Evolutionary conservation across 257 asterid genomes (phyloP), one percentile per base, ranked within the genome.

Genomic region (Salvia miltiorrhiza): DNA sequence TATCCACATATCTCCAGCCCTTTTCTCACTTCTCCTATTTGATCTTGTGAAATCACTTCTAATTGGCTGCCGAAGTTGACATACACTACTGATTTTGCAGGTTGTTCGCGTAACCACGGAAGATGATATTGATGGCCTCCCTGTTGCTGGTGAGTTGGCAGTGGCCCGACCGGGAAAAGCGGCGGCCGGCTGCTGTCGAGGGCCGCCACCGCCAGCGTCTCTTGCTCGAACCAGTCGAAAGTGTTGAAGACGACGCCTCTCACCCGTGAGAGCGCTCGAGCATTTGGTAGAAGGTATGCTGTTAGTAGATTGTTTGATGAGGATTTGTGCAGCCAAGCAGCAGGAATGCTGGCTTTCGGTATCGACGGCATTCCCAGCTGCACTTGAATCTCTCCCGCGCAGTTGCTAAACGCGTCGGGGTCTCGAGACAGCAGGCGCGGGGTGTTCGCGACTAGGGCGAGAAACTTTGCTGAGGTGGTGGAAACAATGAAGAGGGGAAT

Each of bases 121-220:
- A 57, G 62, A 26, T 64, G 33, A 64, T 43, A 45, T 41, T 68
- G 40, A 64, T 43, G 50, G 52, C 72, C 58, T 58, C 70, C 73
- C 44, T 52, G 67, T 14, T 71, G 65, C 53, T 73, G 72, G 33
- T 67, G 9, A 12, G 69, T 32, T 70, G 39, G 72, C 50, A 76
- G 52, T 39, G 82, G 88, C 6, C 88, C 85, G n/a, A 80, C 30
- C 8, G 85, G 82, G 65, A 77, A 76, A 30, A 83, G 74, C 44
- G 73, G 75, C 19, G 80, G 82, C 44, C 65, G 78, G 63, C 78
- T 52, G 23, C 40, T 58, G 19, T 65, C 43, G 28, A 77, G 79
- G 52, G 77, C 75, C 57, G 73, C 63, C n/a, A 80, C 75, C 57
- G 73, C 63, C n/a, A 80, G 65, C 20, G 78, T 78, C 61, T 83